A percentile compares a stretch with the other conserved stretches of the same genome.
Evolutionary conservation across 2,329 filamentous ascomycete species (phyloP).

Genomic region (Cladosporium sp.): DNA sequence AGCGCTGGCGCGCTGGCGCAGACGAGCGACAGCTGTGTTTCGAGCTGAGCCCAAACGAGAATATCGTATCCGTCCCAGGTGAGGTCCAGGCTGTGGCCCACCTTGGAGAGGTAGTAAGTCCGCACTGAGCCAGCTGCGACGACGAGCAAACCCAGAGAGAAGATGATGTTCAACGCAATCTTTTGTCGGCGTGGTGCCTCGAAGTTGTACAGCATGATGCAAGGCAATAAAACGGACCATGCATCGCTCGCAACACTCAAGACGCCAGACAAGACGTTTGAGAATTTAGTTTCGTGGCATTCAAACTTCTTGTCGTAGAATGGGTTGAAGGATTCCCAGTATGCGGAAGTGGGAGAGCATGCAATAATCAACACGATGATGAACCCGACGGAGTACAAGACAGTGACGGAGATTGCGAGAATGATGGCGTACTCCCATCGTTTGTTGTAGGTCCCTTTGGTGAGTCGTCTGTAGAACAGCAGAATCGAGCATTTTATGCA

Average conservation of each 20-base stretch:
- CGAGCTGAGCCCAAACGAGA: conserved; percentile 24
- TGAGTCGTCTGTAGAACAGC: conserved; percentile 24
- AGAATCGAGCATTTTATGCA: conserved; percentile 25
- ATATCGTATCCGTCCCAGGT: conserved; percentile 27
- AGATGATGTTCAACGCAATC: conserved; percentile 19
- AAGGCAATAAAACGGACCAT: conserved; percentile 21
- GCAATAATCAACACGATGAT: conserved; percentile 15
- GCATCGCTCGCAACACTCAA: conserved; percentile 20
- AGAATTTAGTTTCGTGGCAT: conserved; percentile 26
- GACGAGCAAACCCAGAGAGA: conserved; percentile 26
- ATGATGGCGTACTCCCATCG: conserved; percentile 16
- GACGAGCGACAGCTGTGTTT: conserved; percentile 26
- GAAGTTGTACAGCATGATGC: conserved; percentile 42
- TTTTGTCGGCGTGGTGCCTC: conserved; percentile 42
- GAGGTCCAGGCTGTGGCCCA: conserved; percentile 15
- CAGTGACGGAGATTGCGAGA: conserved; percentile 16
- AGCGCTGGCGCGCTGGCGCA: conserved; percentile 26
- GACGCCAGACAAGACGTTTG: conserved; percentile 22
- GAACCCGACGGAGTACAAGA: conserved; percentile 15
- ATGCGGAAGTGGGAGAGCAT: conserved; percentile 18
- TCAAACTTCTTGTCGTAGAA: conserved; percentile 21
- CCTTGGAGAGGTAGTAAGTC: conserved; percentile 27
- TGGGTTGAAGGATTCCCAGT: conserved; percentile 19
- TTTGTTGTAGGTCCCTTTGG: conserved; percentile 24
- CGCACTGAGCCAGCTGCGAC: conserved; percentile 30